Conservation (phyloP, 768 basidiomycete species). For the Tylopilus vinaceipallidus region DNA sequence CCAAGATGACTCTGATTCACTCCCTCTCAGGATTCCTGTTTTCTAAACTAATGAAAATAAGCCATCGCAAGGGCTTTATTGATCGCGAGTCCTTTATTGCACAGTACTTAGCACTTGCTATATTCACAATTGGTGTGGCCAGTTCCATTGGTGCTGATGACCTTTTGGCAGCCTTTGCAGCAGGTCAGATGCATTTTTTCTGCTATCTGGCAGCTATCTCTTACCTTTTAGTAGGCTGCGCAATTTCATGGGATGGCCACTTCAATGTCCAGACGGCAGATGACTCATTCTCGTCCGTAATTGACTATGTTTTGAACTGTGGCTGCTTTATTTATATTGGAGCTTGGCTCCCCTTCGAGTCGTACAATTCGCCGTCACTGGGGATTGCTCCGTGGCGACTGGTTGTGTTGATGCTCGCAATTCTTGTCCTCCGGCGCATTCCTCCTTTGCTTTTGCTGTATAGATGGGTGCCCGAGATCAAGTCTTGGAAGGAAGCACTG, state of each 20-base stretch:
- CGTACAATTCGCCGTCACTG: conserved; percentile 53
- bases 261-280: conserved; percentile 80
- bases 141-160: conserved; percentile 84
- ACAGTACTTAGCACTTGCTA: conserved; percentile 71
- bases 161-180: conserved; percentile 85
- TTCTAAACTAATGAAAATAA: conserved; percentile 69
- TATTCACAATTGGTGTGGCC: conserved; percentile 77
- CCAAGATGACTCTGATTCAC: conserved; percentile 1
- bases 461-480: conserved; percentile 84
- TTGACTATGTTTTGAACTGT: conserved; percentile 84
- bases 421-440: conserved; percentile 76
- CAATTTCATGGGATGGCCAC: conserved; percentile 90
- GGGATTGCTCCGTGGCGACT: conserved; percentile 73
- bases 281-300: conserved; percentile 84
- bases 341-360: conserved; percentile 75
- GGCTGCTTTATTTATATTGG: conserved; percentile 83
- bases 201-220: not conserved
- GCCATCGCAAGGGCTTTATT: conserved; percentile 59
- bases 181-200: conserved; percentile 42
- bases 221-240: conserved; percentile 54
- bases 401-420: conserved; percentile 58
- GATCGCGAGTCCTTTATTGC: conserved; percentile 86
- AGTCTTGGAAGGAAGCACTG: conserved; percentile 79
- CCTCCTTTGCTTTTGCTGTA: conserved; percentile 78
- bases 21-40: conserved; percentile 56